These are phyloP conservation scores for Epichloe baconii DNA, from an alignment of 2,329 filamentous ascomycete species.

Conservation along the genomic window DNA sequence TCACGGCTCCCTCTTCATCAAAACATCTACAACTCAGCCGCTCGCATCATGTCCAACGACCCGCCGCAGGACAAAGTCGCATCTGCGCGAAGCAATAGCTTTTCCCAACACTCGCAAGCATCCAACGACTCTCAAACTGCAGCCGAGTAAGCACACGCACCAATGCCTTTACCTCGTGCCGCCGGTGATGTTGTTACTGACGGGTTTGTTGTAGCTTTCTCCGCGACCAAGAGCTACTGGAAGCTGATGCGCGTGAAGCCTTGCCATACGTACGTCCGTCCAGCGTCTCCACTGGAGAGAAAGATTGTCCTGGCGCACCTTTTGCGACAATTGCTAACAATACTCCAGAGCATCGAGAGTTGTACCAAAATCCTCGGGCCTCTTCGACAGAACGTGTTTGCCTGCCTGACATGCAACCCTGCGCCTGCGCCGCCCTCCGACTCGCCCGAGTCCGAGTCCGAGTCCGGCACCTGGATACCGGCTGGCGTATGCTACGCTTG, in stretches of 20 bases:
- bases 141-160: conserved; percentile 41
- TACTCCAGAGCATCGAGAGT: conserved; percentile 67
- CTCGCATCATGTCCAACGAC: conserved; percentile 24
- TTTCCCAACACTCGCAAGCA: conserved; percentile 41
- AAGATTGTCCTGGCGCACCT: conserved; percentile 2
- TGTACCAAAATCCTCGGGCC: conserved; percentile 86
- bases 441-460: conserved; percentile 23
- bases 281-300: not conserved
- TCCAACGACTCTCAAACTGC: conserved; percentile 59
- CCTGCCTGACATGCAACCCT: conserved; percentile 88
- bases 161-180: not conserved
- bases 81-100: conserved; percentile 39
- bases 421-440: conserved; percentile 51
- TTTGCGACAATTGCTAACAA: conserved; percentile 13
- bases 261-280: conserved; percentile 66
- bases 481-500: conserved; percentile 94
- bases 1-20: not conserved
- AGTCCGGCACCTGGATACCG: conserved; percentile 36
- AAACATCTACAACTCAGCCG: not conserved
- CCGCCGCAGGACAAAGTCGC: conserved; percentile 13
- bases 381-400: conserved; percentile 78
- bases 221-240: conserved; percentile 74
- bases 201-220: conserved; percentile 54
- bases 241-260: conserved; percentile 88
- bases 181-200: not conserved